These are phyloP conservation scores for Lojkania enalia DNA, from an alignment of 2,329 filamentous ascomycete species.

Conservation along the genomic window DNA sequence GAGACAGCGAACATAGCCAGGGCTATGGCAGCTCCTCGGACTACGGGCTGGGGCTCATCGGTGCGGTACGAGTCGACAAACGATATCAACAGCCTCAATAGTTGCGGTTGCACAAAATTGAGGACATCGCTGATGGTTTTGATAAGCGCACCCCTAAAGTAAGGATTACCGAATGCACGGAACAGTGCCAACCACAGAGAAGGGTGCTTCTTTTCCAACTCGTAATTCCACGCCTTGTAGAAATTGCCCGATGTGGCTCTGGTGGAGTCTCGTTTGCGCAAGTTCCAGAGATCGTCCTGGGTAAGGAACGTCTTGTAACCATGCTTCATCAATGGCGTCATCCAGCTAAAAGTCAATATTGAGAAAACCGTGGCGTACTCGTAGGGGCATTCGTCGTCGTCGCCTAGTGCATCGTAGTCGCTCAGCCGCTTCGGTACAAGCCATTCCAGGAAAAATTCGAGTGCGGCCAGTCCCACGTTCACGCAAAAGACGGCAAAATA, in stretches of 20 bases:
- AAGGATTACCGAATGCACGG: slow-evolving; percentile 81
- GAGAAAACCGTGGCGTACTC: slow-evolving; percentile 96
- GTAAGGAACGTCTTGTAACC: slow-evolving; percentile 91
- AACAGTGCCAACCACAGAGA: slow-evolving; percentile 87
- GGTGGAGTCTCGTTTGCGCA: slow-evolving; percentile 79
- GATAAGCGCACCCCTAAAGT: slow-evolving; percentile 78
- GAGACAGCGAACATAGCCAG: slow-evolving; percentile 90
- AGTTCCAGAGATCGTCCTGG: slow-evolving; percentile 93
- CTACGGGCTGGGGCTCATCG: slow-evolving; percentile 70
- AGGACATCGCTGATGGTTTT: slow-evolving; percentile 86
- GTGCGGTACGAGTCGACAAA: slow-evolving; percentile 78
- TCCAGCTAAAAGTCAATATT: slow-evolving; percentile 92
- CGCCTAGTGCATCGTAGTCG: slow-evolving; percentile 68
- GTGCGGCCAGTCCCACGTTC: slow-evolving; percentile 68
- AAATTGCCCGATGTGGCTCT: slow-evolving; percentile 71
- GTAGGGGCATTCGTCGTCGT: slow-evolving; percentile 72
- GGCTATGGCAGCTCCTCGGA: slow-evolving; percentile 84
- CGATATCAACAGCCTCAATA: slow-evolving; percentile 78
- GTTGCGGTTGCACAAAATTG: slow-evolving; percentile 87
- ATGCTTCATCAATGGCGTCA: slow-evolving; percentile 96
- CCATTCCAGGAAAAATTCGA: slow-evolving; percentile 82
- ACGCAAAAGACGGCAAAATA: slow-evolving; percentile 79
- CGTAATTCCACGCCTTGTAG: slow-evolving; percentile 72
- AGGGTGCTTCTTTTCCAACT: slow-evolving; percentile 72
- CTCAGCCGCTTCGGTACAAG: slow-evolving; percentile 78